Conservation (phyloP, 2,329 filamentous ascomycete genomes). For the Coniella vitis region DNA sequence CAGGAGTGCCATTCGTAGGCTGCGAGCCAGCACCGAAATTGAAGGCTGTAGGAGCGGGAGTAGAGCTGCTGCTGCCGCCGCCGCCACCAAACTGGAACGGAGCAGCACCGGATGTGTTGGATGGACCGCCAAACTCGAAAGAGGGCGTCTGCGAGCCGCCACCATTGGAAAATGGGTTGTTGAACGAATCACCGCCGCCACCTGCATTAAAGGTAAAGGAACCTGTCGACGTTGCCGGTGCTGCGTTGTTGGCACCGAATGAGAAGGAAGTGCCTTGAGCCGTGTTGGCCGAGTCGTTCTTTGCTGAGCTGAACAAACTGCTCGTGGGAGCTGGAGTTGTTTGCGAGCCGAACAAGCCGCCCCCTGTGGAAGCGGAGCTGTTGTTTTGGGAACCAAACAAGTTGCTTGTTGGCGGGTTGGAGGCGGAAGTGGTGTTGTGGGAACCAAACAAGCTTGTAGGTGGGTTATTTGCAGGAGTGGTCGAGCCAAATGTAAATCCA, state of each 20-base stretch:
- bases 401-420: too few species aligned
- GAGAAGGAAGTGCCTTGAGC: conserved; percentile 2
- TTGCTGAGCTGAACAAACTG: conserved; percentile 15
- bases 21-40: conserved; percentile 12
- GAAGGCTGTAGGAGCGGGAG: conserved; percentile 5
- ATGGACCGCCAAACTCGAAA: conserved; percentile 33
- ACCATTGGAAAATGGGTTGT: conserved; percentile 31
- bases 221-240: conserved; percentile 15
- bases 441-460: conserved; percentile 18
- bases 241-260: conserved; percentile 24
- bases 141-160: conserved; percentile 22
- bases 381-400: too few species aligned
- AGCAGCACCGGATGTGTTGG: conserved; percentile 16
- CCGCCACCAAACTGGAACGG: conserved; percentile 14
- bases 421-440: background rate
- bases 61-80: background rate
- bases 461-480: background rate
- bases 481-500: conserved; percentile 11
- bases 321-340: background rate
- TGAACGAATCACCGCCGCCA: conserved; percentile 26
- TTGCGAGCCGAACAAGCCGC: background rate
- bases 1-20: conserved; percentile 12
- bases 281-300: conserved; percentile 15
- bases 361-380: too few species aligned
- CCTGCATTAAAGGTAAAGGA: conserved; percentile 35